Evolutionary conservation across 2,329 filamentous ascomycete genomes (phyloP), one percentile per base, ranked within the genome.

Genomic region (Cladophialophora bantiana): DNA sequence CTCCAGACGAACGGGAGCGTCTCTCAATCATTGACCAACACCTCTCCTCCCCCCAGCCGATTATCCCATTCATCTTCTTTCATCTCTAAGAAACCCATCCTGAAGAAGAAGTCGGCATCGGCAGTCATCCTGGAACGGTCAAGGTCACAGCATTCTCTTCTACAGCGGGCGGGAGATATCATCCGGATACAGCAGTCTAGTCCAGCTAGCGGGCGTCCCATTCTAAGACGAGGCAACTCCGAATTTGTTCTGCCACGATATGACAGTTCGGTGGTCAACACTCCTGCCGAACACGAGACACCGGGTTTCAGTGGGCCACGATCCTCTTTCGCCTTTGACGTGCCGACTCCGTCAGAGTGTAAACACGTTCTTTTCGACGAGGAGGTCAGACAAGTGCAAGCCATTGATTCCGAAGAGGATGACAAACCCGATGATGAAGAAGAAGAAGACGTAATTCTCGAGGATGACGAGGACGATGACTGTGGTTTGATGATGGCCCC

Each of bases 301-400:
- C 62, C 58, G 35, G 59, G 56, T 2, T 68, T 62, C 52, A 64
- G 1, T 84, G 84, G 10, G 84, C 87, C 7, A 32, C 61, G 64
- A 50, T 65, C 64, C 5, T 90, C 91, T 0, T 96, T 93, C 0
- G 91, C 90, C 73, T 83, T 78, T 83, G 70, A 72, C 10, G 15
- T 62, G 6, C 66, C 76, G 79, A 93, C 86, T 2, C 86, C 87
- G 4, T 83, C 66, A 80, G 87, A 81, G 78, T 86, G 88, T 74
- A 93, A 89, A 68, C 94, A 97, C 77, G 98, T 99, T 71, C 92
- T 96, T 75, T 99, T 99, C 78, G 95, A 97, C 76, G 92, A 97
- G 75, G 91, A 94, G 79, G 95, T 99, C 2, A 90, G 94, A 77
- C 94, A 98, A 77, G 97, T 94, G 77, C 97, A 97, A 71, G 95